Percentiles rank a stretch among this genome's conserved stretches.
Evolutionary conservation across 2,329 filamentous ascomycete genomes (phyloP).

Genomic region (Pseudopithomyces maydicus): DNA sequence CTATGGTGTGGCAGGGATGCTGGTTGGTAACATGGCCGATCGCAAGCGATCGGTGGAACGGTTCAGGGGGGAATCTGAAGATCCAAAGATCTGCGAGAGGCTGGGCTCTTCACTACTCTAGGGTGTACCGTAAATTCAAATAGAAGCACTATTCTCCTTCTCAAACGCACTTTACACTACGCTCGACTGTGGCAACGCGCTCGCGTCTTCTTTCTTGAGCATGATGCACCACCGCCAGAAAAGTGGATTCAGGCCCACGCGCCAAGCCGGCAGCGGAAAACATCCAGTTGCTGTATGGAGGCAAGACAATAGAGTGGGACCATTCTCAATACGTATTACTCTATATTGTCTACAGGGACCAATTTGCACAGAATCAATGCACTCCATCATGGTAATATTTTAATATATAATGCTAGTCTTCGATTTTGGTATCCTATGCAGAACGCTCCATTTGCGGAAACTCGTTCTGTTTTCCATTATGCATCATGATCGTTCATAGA

Average conservation of each 20-base stretch:
- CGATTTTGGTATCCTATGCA: not conserved
- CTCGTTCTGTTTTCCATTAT: conserved; percentile 24
- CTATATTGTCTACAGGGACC: not conserved
- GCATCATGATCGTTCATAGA: conserved; percentile 23
- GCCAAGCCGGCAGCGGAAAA: no score
- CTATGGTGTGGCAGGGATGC: conserved; percentile 4
- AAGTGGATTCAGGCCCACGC: no score
- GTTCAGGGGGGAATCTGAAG: not conserved
- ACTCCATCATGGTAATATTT: not conserved
- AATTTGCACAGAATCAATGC: not conserved
- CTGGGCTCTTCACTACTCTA: not conserved
- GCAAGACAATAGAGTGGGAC: not conserved
- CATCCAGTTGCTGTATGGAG: not conserved
- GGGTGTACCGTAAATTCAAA: no score
- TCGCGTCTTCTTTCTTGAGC: no score
- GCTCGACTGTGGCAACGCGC: no score
- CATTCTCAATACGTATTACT: not conserved
- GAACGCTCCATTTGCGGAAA: not conserved
- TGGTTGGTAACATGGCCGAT: not conserved
- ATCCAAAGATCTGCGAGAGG: not conserved
- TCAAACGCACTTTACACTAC: no score
- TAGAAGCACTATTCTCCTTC: no score
- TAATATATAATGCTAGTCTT: not conserved
- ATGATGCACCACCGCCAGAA: no score
- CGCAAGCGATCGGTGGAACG: conserved; percentile 1